Evolutionary conservation across 2,329 filamentous ascomycete species (phyloP).

Genomic region (Fusarium pseudoanthophilum): DNA sequence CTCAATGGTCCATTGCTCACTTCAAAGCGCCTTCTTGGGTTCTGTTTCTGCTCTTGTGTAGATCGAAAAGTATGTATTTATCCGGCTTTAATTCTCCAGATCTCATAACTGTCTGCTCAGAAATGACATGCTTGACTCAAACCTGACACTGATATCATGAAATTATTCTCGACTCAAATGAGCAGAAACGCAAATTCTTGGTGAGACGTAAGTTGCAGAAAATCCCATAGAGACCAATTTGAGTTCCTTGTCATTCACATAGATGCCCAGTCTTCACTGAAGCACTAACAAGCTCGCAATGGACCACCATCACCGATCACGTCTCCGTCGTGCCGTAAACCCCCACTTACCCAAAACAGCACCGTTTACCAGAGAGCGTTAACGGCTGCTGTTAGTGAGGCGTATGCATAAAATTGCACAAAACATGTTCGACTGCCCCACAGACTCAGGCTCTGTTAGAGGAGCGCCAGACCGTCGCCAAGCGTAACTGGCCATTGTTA

Average conservation of each 20-base stretch:
- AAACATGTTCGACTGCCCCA: background rate
- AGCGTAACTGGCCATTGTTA: slow-evolving; percentile 15
- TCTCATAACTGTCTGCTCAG: background rate
- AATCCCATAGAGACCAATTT: background rate
- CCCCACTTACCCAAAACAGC: slow-evolving; percentile 19
- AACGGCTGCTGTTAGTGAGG: background rate
- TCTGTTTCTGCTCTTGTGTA: background rate
- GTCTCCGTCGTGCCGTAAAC: slow-evolving; percentile 7
- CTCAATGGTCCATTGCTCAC: background rate
- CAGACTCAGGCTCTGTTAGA: slow-evolving; percentile 2
- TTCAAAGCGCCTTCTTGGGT: background rate
- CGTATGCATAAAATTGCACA: slow-evolving; percentile 20
- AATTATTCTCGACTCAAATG: background rate
- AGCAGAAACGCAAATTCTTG: background rate
- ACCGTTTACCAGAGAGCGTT: background rate
- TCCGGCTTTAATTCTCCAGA: background rate
- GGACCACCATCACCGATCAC: background rate
- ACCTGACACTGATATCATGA: background rate
- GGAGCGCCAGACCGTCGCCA: background rate
- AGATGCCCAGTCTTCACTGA: background rate
- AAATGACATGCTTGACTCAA: background rate
- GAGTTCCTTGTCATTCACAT: background rate
- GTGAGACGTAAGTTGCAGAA: background rate
- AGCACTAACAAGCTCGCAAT: background rate
- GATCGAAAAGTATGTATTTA: background rate